Evolutionary conservation across 176 grass and related monocot species (phyloP).

Genomic region (Pontederia paniculata): DNA sequence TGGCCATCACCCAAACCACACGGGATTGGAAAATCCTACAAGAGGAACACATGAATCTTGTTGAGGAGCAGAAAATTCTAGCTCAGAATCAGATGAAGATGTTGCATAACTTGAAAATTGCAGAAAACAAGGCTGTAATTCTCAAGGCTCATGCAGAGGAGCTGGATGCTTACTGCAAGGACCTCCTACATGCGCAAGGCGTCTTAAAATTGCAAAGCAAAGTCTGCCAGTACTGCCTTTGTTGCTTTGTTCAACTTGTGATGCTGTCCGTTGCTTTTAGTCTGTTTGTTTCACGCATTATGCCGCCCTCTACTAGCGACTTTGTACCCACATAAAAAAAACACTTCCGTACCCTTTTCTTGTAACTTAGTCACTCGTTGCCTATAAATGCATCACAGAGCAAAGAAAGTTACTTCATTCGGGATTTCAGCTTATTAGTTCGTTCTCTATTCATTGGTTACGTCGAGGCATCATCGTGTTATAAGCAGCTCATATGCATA

Average conservation of each 20-base stretch:
- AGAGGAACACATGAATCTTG: slow-evolving; percentile 32
- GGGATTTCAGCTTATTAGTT: too few species aligned
- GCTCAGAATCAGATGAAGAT: neutral
- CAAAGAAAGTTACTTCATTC: too few species aligned
- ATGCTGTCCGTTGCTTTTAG: slow-evolving; percentile 35
- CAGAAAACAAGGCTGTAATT: slow-evolving; percentile 30
- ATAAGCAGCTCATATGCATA: too few species aligned
- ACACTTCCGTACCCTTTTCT: neutral
- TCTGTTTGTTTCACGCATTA: slow-evolving; percentile 25
- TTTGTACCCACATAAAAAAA: slow-evolving; percentile 35
- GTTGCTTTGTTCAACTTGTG: slow-evolving; percentile 40
- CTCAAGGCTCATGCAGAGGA: slow-evolving; percentile 33
- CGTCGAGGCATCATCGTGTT: too few species aligned
- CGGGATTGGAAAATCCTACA: slow-evolving; percentile 35
- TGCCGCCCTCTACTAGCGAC: slow-evolving; percentile 16
- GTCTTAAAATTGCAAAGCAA: slow-evolving; percentile 39
- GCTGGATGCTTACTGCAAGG: slow-evolving; percentile 42
- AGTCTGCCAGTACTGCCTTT: slow-evolving; percentile 39
- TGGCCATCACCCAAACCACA: slow-evolving; percentile 36
- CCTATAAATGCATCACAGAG: too few species aligned
- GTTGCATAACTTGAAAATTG: slow-evolving; percentile 25
- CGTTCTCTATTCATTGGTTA: too few species aligned
- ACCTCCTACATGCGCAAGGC: slow-evolving; percentile 27
- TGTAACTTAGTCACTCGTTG: too few species aligned
- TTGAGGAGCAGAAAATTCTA: slow-evolving; percentile 35